Conservation (phyloP, 768 basidiomycete genomes). For the Hypsizygus marmoreus region DNA sequence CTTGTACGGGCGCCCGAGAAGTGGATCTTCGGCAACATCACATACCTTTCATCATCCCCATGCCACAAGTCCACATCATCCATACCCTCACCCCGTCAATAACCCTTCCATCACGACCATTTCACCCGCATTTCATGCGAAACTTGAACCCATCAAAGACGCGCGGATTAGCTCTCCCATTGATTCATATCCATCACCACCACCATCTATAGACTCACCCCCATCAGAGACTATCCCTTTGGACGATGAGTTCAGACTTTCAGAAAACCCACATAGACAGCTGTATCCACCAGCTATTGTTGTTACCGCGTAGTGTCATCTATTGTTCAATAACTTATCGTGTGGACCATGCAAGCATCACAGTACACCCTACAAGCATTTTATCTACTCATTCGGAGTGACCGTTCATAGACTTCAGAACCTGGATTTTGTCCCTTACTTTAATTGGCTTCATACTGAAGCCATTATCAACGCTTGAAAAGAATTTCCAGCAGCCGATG, state of each 20-base stretch:
- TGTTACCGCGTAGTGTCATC: conserved; percentile 13
- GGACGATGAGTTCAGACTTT: conserved; percentile 14
- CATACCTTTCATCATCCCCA: conserved; percentile 25
- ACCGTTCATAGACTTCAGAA: conserved; percentile 14
- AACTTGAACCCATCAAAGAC: background rate
- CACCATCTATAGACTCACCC: conserved; percentile 45
- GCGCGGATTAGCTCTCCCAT: conserved; percentile 13
- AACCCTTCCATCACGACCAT: conserved; percentile 19
- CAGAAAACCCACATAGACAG: conserved; percentile 17
- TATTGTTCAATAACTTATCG: conserved; percentile 9
- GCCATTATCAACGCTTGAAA: background rate
- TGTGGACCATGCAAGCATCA: conserved; percentile 10
- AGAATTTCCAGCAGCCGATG: too few species aligned
- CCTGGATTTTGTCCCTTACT: conserved; percentile 5
- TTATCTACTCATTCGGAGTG: conserved; percentile 11
- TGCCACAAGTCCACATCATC: conserved; percentile 12
- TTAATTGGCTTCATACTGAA: background rate
- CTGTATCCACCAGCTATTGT: conserved; percentile 12
- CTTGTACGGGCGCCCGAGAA: conserved; percentile 38
- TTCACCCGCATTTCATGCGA: conserved; percentile 9
- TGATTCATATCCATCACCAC: conserved; percentile 48
- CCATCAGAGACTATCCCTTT: conserved; percentile 23
- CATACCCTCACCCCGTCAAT: conserved; percentile 8
- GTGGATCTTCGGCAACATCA: conserved; percentile 28
- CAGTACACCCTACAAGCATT: conserved; percentile 13